Evolutionary conservation across 768 basidiomycete species (phyloP), one percentile per base, ranked within the genome.

Genomic region (Mycena indigotica): DNA sequence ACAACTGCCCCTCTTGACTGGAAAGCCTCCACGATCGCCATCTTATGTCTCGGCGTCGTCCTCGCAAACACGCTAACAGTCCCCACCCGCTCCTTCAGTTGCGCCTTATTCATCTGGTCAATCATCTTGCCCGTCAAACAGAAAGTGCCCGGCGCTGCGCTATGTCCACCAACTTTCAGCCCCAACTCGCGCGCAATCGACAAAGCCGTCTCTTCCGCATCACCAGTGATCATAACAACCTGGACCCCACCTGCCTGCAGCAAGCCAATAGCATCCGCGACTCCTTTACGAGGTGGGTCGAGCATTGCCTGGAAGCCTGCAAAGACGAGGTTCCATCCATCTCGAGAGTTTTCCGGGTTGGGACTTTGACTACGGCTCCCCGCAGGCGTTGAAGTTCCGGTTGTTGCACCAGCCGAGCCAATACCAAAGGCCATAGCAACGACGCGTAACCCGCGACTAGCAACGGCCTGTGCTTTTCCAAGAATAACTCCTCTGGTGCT

Each of bases 151-250:
- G 62, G 53, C 49, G 41, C 52, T 52, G 56, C 53, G 26, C 48
- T 66, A 69, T 66, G n/a, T 65, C 64, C 44, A 53, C 86, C 85
- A 24, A 95, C 83, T 12, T 84, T 81, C 65, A 98, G 75, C 24
- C 95, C 95, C 17, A 98, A 82, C 65, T 92, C 81, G 66, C 84
- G 81, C 30, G 94, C 96, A 56, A 97, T 96, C 49, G 91, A 85
- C 29, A 95, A 67, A 2, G 96, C 95, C 1, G 95, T 98, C 53
- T 87, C 81, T 71, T 95, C 93, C 30, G 94, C 88, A 66, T 98
- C 95, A 3, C 95, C 95, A 0, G 96, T 98, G 68, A 98, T 97
- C 95, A 98, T 98, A 41, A 98, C 88, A n/a, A 98, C 87, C 66
- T 95, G 93, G 49, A 98, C 89, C 4, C 95, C 93, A 24, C 91